These are phyloP conservation scores for Rhynchospora breviuscula DNA, from an alignment of 176 grass and related monocot genomes.

Conservation along the genomic window DNA sequence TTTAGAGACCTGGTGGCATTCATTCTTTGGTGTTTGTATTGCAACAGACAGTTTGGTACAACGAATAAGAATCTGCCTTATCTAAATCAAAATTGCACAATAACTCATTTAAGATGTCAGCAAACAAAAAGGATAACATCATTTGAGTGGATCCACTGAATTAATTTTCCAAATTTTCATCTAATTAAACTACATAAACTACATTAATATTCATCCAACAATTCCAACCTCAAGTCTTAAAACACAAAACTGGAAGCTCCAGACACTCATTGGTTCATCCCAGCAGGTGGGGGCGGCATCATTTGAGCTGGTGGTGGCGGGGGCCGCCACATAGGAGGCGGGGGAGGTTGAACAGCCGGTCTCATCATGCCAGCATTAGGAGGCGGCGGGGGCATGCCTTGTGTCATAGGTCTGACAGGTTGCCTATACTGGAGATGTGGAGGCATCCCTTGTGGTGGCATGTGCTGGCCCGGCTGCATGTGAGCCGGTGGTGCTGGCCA, in stretches of 20 bases:
- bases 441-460: slow-evolving; percentile 27
- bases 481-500: slow-evolving; percentile 42
- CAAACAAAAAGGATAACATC: slow-evolving; percentile 5
- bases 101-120: not conserved
- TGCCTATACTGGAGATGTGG: slow-evolving; percentile 43
- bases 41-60: too few relatives aligned
- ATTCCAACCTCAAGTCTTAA: not conserved
- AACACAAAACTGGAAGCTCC: not conserved
- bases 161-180: not conserved
- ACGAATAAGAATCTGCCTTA: not conserved
- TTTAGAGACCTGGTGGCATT: not conserved
- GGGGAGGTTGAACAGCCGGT: slow-evolving; percentile 43
- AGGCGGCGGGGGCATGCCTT: slow-evolving; percentile 58
- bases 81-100: slow-evolving; percentile 6
- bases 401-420: slow-evolving; percentile 36
- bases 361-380: slow-evolving; percentile 67
- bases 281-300: slow-evolving; percentile 1
- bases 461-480: slow-evolving; percentile 23
- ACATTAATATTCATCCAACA: not conserved
- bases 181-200: slow-evolving; percentile 5
- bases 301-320: slow-evolving; percentile 51
- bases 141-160: not conserved
- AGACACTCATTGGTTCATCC: slow-evolving; percentile 22
- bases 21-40: not conserved
- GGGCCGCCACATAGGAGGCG: slow-evolving; percentile 62